Percentiles rank a stretch among this genome's conserved stretches.
phyloP scores from a whole-genome alignment of 108 stramenopile species.

The Pseudonitzschia multiseries region DNA sequence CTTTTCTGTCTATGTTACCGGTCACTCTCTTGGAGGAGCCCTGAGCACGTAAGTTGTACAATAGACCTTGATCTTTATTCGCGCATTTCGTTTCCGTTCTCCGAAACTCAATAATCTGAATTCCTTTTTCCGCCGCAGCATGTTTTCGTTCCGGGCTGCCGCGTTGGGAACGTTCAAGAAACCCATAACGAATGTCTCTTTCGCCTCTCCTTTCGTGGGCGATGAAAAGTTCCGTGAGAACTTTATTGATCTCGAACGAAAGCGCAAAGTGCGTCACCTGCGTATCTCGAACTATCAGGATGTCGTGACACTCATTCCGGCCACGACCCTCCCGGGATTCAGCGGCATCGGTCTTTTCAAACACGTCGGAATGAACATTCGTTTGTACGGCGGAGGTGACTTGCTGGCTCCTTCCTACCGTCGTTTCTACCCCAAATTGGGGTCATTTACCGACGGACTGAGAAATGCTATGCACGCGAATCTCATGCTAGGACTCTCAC shows the following conservation, averaged over 20 bases:
- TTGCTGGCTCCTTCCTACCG: background rate
- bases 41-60: background rate
- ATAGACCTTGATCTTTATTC: background rate
- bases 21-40: conserved; percentile 2
- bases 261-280: background rate
- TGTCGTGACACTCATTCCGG: background rate
- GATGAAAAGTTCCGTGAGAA: background rate
- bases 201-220: background rate
- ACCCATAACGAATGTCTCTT: background rate
- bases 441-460: background rate
- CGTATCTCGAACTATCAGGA: conserved; percentile 2
- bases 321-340: background rate
- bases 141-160: background rate
- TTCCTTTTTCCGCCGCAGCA: background rate
- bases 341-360: background rate
- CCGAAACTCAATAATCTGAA: background rate
- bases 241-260: background rate
- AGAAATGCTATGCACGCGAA: background rate
- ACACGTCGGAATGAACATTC: conserved; percentile 6
- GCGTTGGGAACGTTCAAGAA: background rate
- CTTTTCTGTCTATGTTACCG: background rate
- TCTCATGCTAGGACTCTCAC: background rate
- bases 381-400: background rate
- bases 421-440: background rate
- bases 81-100: background rate